A percentile compares a stretch with the other conserved stretches of the same genome.
Evolutionary conservation across 176 grass and related monocot genomes (phyloP).

Genomic region (Musa beccarii): DNA sequence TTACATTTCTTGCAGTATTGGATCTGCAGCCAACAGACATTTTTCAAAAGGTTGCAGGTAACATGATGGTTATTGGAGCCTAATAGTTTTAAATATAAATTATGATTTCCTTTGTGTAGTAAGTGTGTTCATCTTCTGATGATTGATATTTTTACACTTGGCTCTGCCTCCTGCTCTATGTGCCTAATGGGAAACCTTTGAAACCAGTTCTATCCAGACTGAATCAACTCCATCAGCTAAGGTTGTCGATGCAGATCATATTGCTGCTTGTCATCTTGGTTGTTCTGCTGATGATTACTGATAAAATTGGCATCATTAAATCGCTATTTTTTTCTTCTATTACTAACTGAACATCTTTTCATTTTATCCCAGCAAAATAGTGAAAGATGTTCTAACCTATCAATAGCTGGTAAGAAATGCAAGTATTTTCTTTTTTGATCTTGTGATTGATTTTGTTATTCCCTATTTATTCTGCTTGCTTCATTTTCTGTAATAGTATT

Average conservation of each 20-base stretch:
- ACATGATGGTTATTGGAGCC: neutral
- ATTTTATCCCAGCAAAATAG: neutral
- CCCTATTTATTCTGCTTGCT: neutral
- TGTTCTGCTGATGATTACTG: slow-evolving; percentile 59
- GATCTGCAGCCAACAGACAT: slow-evolving; percentile 67
- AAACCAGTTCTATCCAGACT: slow-evolving; percentile 17
- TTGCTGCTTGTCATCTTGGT: slow-evolving; percentile 73
- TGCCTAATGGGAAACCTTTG: slow-evolving; percentile 40
- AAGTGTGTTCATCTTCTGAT: slow-evolving; percentile 54
- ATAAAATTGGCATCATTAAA: slow-evolving; percentile 6
- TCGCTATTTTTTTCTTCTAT: neutral
- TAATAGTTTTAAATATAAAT: slow-evolving; percentile 9
- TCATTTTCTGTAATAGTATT: neutral
- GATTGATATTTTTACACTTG: slow-evolving; percentile 78
- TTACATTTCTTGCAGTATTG: slow-evolving; percentile 47
- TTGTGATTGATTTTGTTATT: neutral
- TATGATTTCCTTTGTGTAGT: slow-evolving; percentile 41
- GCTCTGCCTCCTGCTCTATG: slow-evolving; percentile 73
- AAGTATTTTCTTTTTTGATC: neutral
- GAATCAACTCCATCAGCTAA: slow-evolving; percentile 19
- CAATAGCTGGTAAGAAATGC: neutral
- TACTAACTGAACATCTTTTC: neutral
- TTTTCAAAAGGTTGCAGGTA: slow-evolving; percentile 88
- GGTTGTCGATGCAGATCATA: slow-evolving; percentile 40
- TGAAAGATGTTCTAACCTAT: neutral